Evolutionary conservation across 768 basidiomycete genomes (phyloP).

Genomic region (Neoboletus subvelutipes): DNA sequence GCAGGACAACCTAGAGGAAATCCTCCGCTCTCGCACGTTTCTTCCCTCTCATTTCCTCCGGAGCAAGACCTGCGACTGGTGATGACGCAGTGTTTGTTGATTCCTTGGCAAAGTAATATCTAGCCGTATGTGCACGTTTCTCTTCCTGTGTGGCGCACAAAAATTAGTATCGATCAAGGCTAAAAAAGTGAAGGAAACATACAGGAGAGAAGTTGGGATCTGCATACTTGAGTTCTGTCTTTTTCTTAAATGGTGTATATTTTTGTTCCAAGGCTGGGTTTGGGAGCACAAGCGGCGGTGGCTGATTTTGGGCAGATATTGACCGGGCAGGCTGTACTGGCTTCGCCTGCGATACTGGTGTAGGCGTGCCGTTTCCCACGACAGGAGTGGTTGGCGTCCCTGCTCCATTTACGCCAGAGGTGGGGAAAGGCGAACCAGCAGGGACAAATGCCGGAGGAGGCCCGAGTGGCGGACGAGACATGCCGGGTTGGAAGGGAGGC

Average conservation of each 20-base stretch:
- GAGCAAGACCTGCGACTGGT: conserved; percentile 28
- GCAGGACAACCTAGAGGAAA: conserved; percentile 51
- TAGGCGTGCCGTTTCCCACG: conserved; percentile 29
- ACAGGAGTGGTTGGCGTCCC: conserved; percentile 15
- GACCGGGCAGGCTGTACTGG: conserved; percentile 21
- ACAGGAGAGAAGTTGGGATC: conserved; percentile 83
- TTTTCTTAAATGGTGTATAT: conserved; percentile 74
- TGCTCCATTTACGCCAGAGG: conserved; percentile 24
- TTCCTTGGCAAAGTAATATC: conserved; percentile 58
- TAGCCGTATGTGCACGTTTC: conserved; percentile 61
- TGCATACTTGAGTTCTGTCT: conserved; percentile 66
- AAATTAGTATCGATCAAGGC: background rate
- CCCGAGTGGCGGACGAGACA: conserved; percentile 33
- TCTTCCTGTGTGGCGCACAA: conserved; percentile 59
- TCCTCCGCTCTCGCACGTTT: conserved; percentile 88
- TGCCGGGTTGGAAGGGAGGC: conserved; percentile 39
- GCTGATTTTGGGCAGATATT: conserved; percentile 24
- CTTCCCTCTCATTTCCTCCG: conserved; percentile 71
- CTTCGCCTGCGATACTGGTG: conserved; percentile 8
- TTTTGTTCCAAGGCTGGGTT: conserved; percentile 59
- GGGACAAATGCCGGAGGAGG: conserved; percentile 40
- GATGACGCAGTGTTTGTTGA: conserved; percentile 25
- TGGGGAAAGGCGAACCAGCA: conserved; percentile 31
- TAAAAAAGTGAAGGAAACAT: conserved; percentile 25
- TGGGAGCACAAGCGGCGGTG: conserved; percentile 45